Percentiles rank a stretch among this genome's conserved stretches.
Evolutionary conservation across 2,329 filamentous ascomycete genomes (phyloP).

Genomic region (Polytolypa hystricis): DNA sequence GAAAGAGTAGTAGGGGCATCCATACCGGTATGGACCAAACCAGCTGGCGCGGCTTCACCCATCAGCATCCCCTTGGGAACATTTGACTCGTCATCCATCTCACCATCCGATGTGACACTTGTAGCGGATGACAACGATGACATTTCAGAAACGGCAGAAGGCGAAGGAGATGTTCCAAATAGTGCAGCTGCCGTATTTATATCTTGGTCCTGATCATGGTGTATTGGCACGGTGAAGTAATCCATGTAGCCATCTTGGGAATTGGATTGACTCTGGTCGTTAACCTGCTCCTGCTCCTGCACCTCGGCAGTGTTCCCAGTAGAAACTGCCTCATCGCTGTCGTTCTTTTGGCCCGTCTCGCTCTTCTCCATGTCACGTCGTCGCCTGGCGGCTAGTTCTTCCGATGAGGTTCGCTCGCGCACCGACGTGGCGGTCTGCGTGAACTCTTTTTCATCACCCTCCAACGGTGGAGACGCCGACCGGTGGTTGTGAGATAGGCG

Average conservation of each 20-base stretch:
- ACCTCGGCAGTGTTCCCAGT: too few species aligned
- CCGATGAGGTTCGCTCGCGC: slow-evolving; percentile 43
- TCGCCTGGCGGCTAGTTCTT: slow-evolving; percentile 16
- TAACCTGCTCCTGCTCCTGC: too few species aligned
- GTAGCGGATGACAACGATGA: slow-evolving; percentile 33
- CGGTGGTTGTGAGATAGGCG: slow-evolving; percentile 53
- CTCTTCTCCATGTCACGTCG: slow-evolving; percentile 20
- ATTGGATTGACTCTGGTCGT: slow-evolving; percentile 13
- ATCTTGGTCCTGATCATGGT: slow-evolving; percentile 19
- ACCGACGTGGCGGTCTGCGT: slow-evolving; percentile 87
- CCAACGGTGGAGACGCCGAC: slow-evolving; percentile 13
- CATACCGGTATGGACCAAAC: slow-evolving; percentile 6
- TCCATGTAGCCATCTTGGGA: slow-evolving; percentile 11
- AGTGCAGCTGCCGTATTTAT: slow-evolving; percentile 25
- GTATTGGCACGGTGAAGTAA: slow-evolving; percentile 5
- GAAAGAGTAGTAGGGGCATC: slow-evolving; percentile 3
- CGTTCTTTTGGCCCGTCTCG: slow-evolving; percentile 5
- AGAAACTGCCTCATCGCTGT: slow-evolving; percentile 12
- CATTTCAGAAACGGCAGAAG: slow-evolving; percentile 30
- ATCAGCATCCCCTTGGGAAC: slow-evolving; percentile 20
- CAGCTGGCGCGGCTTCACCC: slow-evolving; percentile 23
- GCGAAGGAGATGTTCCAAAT: slow-evolving; percentile 33
- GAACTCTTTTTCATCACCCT: slow-evolving; percentile 51
- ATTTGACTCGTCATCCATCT: slow-evolving; percentile 4
- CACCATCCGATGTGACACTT: slow-evolving; percentile 25